Evolutionary conservation across 2,329 filamentous ascomycete genomes (phyloP).

Genomic region (Thelonectria discophora): DNA sequence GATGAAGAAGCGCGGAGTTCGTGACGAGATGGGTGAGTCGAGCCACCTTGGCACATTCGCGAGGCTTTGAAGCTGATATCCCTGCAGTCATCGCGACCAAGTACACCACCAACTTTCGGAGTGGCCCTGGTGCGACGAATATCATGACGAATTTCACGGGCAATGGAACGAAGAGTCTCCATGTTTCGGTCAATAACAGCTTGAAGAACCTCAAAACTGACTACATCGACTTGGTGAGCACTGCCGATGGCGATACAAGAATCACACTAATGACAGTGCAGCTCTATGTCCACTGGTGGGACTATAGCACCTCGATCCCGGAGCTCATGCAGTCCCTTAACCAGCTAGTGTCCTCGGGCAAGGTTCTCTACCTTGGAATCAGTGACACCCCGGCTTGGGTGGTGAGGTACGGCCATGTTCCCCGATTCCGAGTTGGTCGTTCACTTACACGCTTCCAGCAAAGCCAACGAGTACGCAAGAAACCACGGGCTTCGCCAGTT

Average conservation of each 20-base stretch:
- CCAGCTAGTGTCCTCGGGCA: constrained; percentile 65
- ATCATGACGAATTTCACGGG: constrained; percentile 64
- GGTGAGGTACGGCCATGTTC: constrained; percentile 52
- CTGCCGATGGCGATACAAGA: not conserved
- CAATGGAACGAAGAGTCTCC: constrained; percentile 70
- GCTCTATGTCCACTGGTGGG: constrained; percentile 74
- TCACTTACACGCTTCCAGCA: constrained; percentile 47
- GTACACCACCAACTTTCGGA: constrained; percentile 67
- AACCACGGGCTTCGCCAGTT: constrained; percentile 76
- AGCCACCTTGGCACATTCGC: not conserved
- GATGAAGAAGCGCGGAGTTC: constrained; percentile 70
- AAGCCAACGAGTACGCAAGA: constrained; percentile 74
- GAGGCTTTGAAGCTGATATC: constrained; percentile 4
- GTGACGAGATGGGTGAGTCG: constrained; percentile 69
- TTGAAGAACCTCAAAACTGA: constrained; percentile 70
- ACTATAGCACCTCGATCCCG: constrained; percentile 70
- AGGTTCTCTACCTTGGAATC: constrained; percentile 72
- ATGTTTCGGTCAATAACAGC: constrained; percentile 63
- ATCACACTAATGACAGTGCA: constrained; percentile 31
- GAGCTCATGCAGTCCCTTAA: constrained; percentile 77
- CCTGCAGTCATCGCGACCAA: constrained; percentile 73
- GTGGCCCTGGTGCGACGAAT: constrained; percentile 51
- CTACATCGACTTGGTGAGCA: constrained; percentile 71
- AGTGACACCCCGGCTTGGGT: constrained; percentile 76
- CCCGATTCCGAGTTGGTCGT: not conserved